A percentile compares a stretch with the other conserved stretches of the same genome.
These are phyloP conservation scores for Ramalina intermedia DNA, from an alignment of 495 filamentous ascomycete species.

Conservation along the genomic window DNA sequence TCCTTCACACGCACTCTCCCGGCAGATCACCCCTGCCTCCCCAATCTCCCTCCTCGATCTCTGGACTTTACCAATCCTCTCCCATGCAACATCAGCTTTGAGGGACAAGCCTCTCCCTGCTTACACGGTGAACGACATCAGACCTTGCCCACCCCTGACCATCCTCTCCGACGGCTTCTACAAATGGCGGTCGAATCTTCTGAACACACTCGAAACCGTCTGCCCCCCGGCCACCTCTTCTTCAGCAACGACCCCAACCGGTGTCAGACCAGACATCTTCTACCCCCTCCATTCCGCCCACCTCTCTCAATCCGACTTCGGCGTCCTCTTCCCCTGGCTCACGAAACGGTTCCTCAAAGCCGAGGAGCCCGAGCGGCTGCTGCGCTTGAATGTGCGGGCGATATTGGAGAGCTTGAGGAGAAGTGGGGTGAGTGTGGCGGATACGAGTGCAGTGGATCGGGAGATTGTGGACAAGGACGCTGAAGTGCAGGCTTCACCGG, in stretches of 20 bases:
- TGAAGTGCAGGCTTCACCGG: neutral
- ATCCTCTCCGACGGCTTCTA: conserved; percentile 57
- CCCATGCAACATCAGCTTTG: conserved; percentile 38
- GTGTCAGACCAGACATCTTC: conserved; percentile 39
- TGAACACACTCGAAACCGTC: conserved; percentile 40
- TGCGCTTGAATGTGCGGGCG: conserved; percentile 50
- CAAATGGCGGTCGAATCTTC: conserved; percentile 53
- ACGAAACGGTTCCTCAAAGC: conserved; percentile 41
- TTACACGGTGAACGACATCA: conserved; percentile 33
- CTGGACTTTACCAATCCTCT: conserved; percentile 55
- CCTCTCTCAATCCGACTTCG: conserved; percentile 63
- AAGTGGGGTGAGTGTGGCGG: conserved; percentile 33
- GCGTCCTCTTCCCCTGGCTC: conserved; percentile 57
- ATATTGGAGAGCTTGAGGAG: conserved; percentile 44
- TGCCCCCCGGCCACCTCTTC: conserved; percentile 18
- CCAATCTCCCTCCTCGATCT: conserved; percentile 54
- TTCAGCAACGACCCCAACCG: neutral
- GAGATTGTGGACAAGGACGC: conserved; percentile 8
- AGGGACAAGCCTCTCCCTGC: conserved; percentile 52
- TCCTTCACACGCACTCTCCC: conserved; percentile 24
- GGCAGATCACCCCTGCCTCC: conserved; percentile 48
- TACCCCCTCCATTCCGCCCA: conserved; percentile 51
- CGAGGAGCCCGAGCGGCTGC: conserved; percentile 44
- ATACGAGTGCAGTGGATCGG: conserved; percentile 35
- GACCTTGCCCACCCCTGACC: conserved; percentile 39